Evolutionary conservation across 176 grass and related monocot species (phyloP).

Genomic region (Bolboschoenus planiculmis): DNA sequence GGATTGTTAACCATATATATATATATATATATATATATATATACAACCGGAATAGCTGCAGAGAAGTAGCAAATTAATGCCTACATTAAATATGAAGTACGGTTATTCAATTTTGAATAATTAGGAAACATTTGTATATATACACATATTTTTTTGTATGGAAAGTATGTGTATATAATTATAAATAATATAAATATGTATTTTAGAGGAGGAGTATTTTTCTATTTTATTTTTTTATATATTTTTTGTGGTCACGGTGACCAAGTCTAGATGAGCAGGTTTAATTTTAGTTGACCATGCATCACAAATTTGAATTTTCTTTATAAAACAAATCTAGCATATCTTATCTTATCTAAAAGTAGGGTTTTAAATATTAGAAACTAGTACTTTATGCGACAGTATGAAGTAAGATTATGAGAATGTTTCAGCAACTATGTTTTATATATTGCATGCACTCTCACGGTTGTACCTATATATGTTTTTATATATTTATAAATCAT

Average conservation of each 20-base stretch:
- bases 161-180: too few relatives aligned
- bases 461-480: background rate
- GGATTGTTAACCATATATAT: background rate
- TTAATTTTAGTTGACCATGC: background rate
- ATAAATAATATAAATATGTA: too few relatives aligned
- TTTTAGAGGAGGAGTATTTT: background rate
- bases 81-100: too few relatives aligned
- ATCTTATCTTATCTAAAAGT: conserved; percentile 6
- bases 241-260: background rate
- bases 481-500: background rate
- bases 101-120: too few relatives aligned
- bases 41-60: background rate
- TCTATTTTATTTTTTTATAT: background rate
- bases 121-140: too few relatives aligned
- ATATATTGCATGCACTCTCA: background rate
- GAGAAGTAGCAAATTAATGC: background rate
- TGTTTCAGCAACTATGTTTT: background rate
- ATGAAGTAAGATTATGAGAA: conserved; percentile 1
- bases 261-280: background rate
- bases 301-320: background rate
- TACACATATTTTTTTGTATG: too few relatives aligned
- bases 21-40: background rate
- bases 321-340: background rate
- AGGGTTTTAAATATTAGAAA: background rate
- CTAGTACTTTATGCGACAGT: background rate